These are phyloP conservation scores for Primulina huaijiensis DNA, from an alignment of 257 asterid genomes.

Conservation along the genomic window DNA sequence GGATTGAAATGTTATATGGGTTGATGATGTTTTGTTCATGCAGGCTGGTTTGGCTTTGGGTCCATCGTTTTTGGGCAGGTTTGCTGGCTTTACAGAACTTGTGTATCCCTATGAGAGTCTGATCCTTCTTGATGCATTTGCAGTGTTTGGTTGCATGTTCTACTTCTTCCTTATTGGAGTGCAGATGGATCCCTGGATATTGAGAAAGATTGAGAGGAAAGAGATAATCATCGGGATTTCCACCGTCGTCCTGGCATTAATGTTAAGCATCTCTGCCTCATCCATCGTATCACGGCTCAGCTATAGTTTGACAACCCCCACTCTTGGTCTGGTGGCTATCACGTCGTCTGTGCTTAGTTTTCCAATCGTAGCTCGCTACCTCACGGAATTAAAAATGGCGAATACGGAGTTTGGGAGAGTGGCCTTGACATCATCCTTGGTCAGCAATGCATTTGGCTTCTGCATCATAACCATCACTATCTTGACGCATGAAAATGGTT, in stretches of 20 bases:
- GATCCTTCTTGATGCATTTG: constrained; percentile 29
- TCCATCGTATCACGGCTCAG: not conserved
- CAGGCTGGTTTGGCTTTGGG: constrained; percentile 35
- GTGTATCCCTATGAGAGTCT: constrained; percentile 31
- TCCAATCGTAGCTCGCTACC: constrained; percentile 39
- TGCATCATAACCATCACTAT: constrained; percentile 17
- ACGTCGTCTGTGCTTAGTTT: constrained; percentile 34
- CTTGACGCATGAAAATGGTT: not conserved
- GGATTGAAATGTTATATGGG: not conserved
- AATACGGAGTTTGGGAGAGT: constrained; percentile 41
- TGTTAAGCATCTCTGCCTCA: constrained; percentile 20
- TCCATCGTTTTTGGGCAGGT: constrained; percentile 39
- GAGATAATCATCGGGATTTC: constrained; percentile 34
- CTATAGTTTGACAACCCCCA: not conserved
- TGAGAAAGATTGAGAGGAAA: constrained; percentile 29
- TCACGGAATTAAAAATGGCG: constrained; percentile 40
- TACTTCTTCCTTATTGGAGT: constrained; percentile 49
- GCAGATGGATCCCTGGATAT: constrained; percentile 45
- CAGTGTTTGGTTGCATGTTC: constrained; percentile 35
- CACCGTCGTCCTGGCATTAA: constrained; percentile 23
- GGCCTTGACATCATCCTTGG: constrained; percentile 32
- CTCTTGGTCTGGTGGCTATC: constrained; percentile 27
- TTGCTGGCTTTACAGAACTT: constrained; percentile 21
- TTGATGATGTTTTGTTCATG: not conserved
- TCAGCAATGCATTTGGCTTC: constrained; percentile 34